These are phyloP conservation scores for Platanthera guangdongensis DNA, from an alignment of 106 monocot species.

Conservation along the genomic window DNA sequence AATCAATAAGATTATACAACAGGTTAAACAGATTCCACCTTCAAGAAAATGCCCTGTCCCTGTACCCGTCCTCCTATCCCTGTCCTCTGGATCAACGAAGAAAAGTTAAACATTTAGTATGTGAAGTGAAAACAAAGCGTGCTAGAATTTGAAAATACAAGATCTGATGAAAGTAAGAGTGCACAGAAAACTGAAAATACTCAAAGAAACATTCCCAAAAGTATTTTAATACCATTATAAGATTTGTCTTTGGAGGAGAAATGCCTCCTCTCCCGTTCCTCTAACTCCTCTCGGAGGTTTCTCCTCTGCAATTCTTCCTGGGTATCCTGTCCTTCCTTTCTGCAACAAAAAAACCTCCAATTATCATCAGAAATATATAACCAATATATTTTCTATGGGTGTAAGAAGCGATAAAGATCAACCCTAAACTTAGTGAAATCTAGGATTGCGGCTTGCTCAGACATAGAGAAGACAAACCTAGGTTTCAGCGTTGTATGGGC, in stretches of 20 bases:
- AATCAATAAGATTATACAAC: background rate
- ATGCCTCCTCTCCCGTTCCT: constrained; percentile 84
- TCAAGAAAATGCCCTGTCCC: constrained; percentile 60
- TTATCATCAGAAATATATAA: background rate
- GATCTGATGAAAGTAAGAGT: background rate
- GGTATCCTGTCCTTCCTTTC: constrained; percentile 89
- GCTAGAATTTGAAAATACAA: background rate
- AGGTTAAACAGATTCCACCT: constrained; percentile 32
- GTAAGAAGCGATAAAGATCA: background rate
- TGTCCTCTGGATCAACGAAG: constrained; percentile 53
- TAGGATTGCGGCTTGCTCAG: constrained; percentile 4
- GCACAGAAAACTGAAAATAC: background rate
- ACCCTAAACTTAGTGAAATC: background rate
- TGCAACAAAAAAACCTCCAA: constrained; percentile 12
- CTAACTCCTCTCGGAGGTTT: constrained; percentile 80
- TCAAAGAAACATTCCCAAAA: background rate
- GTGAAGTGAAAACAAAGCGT: background rate
- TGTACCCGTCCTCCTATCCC: constrained; percentile 70
- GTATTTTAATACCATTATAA: constrained; percentile 33
- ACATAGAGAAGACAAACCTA: constrained; percentile 35
- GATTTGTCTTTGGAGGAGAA: constrained; percentile 86
- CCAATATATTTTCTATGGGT: background rate
- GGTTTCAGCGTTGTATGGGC: constrained; percentile 89
- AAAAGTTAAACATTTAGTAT: background rate
- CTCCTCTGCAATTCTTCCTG: constrained; percentile 91